Conservation (phyloP, 139 green algal genomes). For the Astrephomene gubernaculifera region DNA sequence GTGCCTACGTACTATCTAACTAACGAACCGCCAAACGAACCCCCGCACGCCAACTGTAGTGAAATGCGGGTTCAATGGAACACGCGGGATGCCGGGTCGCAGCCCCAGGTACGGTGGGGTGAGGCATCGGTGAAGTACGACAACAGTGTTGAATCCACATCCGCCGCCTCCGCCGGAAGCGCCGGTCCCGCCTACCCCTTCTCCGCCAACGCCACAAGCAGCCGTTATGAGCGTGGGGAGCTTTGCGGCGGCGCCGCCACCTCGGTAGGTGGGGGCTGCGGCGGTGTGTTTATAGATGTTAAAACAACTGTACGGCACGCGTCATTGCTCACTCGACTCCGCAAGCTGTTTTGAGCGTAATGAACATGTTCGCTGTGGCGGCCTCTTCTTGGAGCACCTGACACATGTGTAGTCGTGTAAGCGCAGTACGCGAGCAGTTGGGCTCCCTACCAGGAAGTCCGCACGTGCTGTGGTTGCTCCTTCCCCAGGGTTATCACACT, state of each 20-base stretch:
- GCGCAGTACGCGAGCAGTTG: too few relatives aligned
- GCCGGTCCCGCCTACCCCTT: background rate
- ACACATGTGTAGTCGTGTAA: too few relatives aligned
- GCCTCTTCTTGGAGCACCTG: too few relatives aligned
- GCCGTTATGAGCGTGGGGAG: slow-evolving; percentile 67
- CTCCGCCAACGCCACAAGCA: slow-evolving; percentile 25
- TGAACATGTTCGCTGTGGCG: too few relatives aligned
- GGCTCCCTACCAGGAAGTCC: too few relatives aligned
- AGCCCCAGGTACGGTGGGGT: slow-evolving; percentile 61
- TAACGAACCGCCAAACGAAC: background rate
- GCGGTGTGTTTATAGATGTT: too few relatives aligned
- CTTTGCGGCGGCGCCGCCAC: slow-evolving; percentile 69
- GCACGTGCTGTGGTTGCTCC: too few relatives aligned
- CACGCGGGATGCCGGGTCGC: slow-evolving; percentile 49
- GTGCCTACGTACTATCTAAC: too few relatives aligned
- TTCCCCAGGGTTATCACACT: too few relatives aligned
- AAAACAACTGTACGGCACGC: too few relatives aligned
- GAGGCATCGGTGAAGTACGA: slow-evolving; percentile 39
- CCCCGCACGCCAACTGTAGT: slow-evolving; percentile 41
- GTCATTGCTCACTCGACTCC: too few relatives aligned
- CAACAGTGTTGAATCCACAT: background rate
- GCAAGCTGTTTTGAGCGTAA: too few relatives aligned
- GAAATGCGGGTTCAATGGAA: slow-evolving; percentile 77
- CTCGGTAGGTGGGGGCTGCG: background rate
- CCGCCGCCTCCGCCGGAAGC: background rate